Percentiles rank a stretch among this genome's conserved stretches.
Evolutionary conservation across 805 yeast genomes (phyloP).

Genomic region (Zygosaccharomyces pseudorouxii): DNA sequence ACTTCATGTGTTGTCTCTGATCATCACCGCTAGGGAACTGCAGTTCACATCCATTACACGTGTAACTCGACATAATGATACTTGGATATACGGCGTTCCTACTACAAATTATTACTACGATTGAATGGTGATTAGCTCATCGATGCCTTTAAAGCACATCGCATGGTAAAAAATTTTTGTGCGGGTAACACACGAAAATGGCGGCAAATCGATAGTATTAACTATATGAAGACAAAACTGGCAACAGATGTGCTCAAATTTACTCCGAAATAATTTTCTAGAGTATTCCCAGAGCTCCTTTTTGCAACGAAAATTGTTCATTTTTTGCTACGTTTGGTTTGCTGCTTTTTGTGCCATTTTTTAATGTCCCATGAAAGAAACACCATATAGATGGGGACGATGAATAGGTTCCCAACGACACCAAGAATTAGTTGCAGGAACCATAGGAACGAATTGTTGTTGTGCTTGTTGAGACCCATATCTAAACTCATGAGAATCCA

Average conservation of each 20-base stretch:
- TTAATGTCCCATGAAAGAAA: constrained; percentile 50
- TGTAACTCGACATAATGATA: constrained; percentile 34
- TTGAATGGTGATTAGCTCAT: not conserved
- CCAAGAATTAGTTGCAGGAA: constrained; percentile 47
- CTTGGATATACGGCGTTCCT: not conserved
- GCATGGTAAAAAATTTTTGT: constrained; percentile 6
- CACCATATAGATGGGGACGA: constrained; percentile 57
- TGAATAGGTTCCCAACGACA: constrained; percentile 42
- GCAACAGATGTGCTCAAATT: not conserved
- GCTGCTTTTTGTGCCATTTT: constrained; percentile 42
- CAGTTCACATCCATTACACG: constrained; percentile 87
- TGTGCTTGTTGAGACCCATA: constrained; percentile 61
- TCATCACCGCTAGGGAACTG: constrained; percentile 68
- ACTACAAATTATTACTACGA: not conserved
- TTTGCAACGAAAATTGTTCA: not conserved
- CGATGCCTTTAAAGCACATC: constrained; percentile 3
- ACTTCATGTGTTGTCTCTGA: constrained; percentile 90
- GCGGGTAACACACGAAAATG: constrained; percentile 1
- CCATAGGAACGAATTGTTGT: constrained; percentile 45
- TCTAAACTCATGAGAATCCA: constrained; percentile 68
- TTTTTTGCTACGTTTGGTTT: constrained; percentile 3
- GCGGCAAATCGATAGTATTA: not conserved
- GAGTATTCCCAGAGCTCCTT: not conserved
- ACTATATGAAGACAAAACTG: not conserved
- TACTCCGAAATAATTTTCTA: not conserved